A percentile compares a stretch with the other conserved stretches of the same genome.
These are phyloP conservation scores for Coprinopsis sp. DNA, from an alignment of 768 basidiomycete species.

Conservation along the genomic window DNA sequence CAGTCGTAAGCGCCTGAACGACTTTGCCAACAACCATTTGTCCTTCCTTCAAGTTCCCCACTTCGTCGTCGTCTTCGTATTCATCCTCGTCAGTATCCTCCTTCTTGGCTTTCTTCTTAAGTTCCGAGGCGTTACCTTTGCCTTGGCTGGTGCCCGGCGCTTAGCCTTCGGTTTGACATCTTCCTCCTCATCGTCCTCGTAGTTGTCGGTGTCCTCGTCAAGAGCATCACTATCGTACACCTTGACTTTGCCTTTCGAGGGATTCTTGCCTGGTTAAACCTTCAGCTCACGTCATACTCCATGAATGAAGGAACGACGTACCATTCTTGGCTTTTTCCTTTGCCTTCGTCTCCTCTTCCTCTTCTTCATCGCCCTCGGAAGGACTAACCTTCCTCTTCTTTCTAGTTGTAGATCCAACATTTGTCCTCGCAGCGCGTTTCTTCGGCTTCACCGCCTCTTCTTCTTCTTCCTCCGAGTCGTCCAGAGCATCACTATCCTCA, in stretches of 20 bases:
- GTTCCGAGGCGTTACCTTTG: slow-evolving; percentile 21
- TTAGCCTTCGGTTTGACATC: slow-evolving; percentile 19
- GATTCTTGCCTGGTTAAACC: not conserved
- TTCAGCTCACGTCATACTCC: too few species aligned
- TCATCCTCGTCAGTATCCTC: slow-evolving; percentile 16
- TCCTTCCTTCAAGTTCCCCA: slow-evolving; percentile 55
- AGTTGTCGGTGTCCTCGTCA: slow-evolving; percentile 31
- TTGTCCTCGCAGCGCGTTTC: too few species aligned
- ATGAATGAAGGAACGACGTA: too few species aligned
- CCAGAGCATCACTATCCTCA: too few species aligned
- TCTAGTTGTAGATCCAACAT: too few species aligned
- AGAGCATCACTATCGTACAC: slow-evolving; percentile 42
- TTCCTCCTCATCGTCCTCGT: slow-evolving; percentile 15
- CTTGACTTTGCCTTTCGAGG: slow-evolving; percentile 7
- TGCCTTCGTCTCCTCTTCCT: too few species aligned
- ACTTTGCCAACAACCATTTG: slow-evolving; percentile 71
- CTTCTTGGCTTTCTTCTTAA: slow-evolving; percentile 26
- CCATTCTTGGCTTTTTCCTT: too few species aligned
- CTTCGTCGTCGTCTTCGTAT: slow-evolving; percentile 36
- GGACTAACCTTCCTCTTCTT: too few species aligned
- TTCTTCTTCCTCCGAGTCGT: too few species aligned
- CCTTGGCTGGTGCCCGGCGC: slow-evolving; percentile 1
- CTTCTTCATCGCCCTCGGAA: too few species aligned
- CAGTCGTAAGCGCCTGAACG: slow-evolving; percentile 76
- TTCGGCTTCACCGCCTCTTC: too few species aligned